A percentile compares a stretch with the other conserved stretches of the same genome.
Evolutionary conservation across 148 eudicot species (phyloP).

Genomic region (Amaranthus cruentus): DNA sequence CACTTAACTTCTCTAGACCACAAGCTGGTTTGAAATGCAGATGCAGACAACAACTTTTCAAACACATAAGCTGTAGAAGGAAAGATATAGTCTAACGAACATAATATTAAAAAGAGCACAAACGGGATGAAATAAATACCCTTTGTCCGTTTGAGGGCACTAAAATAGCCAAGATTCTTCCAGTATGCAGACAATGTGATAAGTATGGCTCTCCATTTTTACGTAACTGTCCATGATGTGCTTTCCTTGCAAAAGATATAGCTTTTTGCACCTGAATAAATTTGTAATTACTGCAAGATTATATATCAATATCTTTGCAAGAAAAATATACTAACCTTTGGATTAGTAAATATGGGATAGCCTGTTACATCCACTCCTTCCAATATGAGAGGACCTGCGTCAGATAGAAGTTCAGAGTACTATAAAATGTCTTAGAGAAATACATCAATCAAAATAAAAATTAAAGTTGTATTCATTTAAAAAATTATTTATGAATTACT

Average conservation of each 20-base stretch:
- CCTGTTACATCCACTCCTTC: conserved; percentile 95
- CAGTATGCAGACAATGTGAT: conserved; percentile 88
- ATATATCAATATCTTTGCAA: conserved; percentile 12
- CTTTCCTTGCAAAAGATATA: conserved; percentile 75
- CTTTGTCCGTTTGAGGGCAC: conserved; percentile 73
- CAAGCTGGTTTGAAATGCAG: background rate
- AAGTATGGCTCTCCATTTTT: conserved; percentile 85
- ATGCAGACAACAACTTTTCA: background rate
- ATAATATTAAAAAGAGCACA: background rate
- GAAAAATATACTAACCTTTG: conserved; percentile 52
- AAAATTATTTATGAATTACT: background rate
- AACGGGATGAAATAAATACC: conserved; percentile 28
- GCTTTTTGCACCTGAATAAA: conserved; percentile 85
- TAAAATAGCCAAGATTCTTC: conserved; percentile 64
- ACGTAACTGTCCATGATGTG: conserved; percentile 78
- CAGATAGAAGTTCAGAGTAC: background rate
- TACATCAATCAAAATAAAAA: background rate
- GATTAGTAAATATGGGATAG: conserved; percentile 61
- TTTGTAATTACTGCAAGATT: conserved; percentile 21
- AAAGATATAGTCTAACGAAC: background rate
- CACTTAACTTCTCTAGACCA: background rate
- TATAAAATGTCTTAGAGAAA: background rate
- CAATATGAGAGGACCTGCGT: conserved; percentile 65
- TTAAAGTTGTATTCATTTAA: background rate
- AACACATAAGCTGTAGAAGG: background rate